Evolutionary conservation across 441 rosid species (phyloP).

Genomic region (Cnidoscolus chayamansa): DNA sequence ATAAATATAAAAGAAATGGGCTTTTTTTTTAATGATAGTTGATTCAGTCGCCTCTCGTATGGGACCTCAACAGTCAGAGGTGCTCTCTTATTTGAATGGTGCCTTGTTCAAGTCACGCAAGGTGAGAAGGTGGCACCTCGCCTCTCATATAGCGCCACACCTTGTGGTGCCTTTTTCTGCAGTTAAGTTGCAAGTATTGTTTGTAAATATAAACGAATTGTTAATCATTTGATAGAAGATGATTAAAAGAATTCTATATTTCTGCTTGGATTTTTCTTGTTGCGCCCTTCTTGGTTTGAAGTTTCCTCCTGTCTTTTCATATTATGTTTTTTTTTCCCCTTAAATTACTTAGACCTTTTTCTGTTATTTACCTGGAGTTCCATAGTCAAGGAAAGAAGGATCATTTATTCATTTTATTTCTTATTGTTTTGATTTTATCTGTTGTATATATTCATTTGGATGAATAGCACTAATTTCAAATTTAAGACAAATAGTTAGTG

Average conservation of each 20-base stretch:
- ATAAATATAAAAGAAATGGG: too few relatives aligned
- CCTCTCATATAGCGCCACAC: too few relatives aligned
- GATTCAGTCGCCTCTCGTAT: too few relatives aligned
- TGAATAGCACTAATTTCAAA: neutral
- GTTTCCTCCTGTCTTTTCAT: neutral
- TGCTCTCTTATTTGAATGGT: too few relatives aligned
- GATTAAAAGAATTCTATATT: neutral
- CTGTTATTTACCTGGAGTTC: neutral
- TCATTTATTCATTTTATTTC: neutral
- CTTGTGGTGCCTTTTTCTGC: neutral
- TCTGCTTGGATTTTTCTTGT: neutral
- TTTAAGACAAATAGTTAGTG: too few relatives aligned
- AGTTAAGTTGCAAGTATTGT: slow-evolving; percentile 15
- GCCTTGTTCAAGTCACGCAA: too few relatives aligned
- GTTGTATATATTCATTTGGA: neutral
- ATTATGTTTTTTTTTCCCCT: neutral
- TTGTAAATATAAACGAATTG: slow-evolving; percentile 21
- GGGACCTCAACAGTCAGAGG: too few relatives aligned
- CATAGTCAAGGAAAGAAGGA: neutral
- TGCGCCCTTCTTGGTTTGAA: neutral
- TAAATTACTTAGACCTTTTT: neutral
- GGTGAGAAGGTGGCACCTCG: too few relatives aligned
- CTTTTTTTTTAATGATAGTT: too few relatives aligned
- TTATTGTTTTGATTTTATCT: too few relatives aligned
- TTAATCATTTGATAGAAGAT: neutral